Base-by-base conservation (phyloP, 2,329 filamentous ascomycete species). In the Didymella lethalis region DNA sequence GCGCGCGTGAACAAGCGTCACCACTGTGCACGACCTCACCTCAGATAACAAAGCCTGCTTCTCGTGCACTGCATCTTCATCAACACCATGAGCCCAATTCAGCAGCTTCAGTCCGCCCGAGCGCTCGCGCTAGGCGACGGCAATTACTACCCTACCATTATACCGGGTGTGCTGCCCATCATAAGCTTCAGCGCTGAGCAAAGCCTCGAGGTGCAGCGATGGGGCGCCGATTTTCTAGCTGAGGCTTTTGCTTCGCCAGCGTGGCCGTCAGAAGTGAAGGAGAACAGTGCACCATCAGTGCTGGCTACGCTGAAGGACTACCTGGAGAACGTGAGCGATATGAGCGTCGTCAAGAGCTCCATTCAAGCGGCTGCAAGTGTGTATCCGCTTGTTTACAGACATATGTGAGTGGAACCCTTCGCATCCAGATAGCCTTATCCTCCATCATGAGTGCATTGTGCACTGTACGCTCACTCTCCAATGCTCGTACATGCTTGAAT, bases 161-260 rank as follows among this genome's bases (percentile, higher is more conserved):
- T 99, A 63, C 91, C 92, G 73, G 93, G 92, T 47, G 92, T 98
- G 63, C 82, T 98, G n/a, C 93, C 93, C 55, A 93, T 98, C 71
- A 91, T 97, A 77, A 88, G 89, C 61, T 86, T 90, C 50, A 84
- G 85, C 65, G 85, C 91, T 64, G 85, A 87, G 46, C 70, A 75
- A 44, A 70, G 65, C 61, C 80, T 97, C 56, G 92, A 96, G 78
- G 82, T 98, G 71, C 90, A 93, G 78, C 84, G 93, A 89, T 99
- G 95, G 95, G 95, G 94, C 26, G 90, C 93, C 63, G 93, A 97
- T 62, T 99, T 99, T 74, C 83, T 99, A 43, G 93, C 94, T 56
- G 95, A 99, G 81, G 93, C 93, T 2, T 98, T 99, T 80, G 90
- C 95, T 57, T 96, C 92, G 60, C 95, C 96, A n/a, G 87, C 90